phyloP scores from a whole-genome alignment of 805 yeast genomes.

The Suhomyces faveliae region DNA sequence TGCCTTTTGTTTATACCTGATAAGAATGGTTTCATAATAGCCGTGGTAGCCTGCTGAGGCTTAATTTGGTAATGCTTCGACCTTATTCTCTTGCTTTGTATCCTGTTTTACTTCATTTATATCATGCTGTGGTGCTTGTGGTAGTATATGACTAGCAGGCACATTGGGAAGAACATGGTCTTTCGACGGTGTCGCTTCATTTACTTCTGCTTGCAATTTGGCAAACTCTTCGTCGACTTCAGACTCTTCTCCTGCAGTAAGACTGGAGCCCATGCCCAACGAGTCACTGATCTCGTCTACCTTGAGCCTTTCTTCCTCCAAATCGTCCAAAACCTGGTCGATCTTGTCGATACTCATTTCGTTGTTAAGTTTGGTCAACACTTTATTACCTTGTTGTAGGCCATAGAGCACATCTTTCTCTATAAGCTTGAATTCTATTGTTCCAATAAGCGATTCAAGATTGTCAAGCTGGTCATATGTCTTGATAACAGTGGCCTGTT shows the following conservation, averaged over 20 bases:
- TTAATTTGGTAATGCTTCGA: slow-evolving; percentile 4
- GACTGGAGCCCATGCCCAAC: slow-evolving; percentile 40
- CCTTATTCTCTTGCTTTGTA: neutral
- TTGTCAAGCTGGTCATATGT: slow-evolving; percentile 78
- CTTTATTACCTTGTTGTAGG: slow-evolving; percentile 73
- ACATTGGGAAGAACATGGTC: slow-evolving; percentile 16
- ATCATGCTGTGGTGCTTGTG: slow-evolving; percentile 24
- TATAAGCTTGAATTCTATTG: slow-evolving; percentile 84
- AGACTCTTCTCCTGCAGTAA: slow-evolving; percentile 49
- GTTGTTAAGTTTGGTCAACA: slow-evolving; percentile 68
- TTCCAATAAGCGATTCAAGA: slow-evolving; percentile 72
- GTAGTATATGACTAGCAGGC: slow-evolving; percentile 21
- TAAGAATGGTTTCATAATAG: too few species aligned
- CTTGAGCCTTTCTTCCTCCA: slow-evolving; percentile 75
- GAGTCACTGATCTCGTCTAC: slow-evolving; percentile 70
- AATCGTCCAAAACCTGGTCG: slow-evolving; percentile 80
- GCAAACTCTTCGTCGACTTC: slow-evolving; percentile 68
- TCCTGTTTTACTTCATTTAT: neutral
- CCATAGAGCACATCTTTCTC: slow-evolving; percentile 85
- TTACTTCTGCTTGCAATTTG: slow-evolving; percentile 47
- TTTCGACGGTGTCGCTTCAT: slow-evolving; percentile 11
- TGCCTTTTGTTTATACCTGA: too few species aligned
- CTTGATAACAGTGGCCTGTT: slow-evolving; percentile 64
- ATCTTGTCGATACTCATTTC: slow-evolving; percentile 78
- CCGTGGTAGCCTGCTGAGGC: too few species aligned